Conservation (phyloP, 2,329 filamentous ascomycete genomes). For the Claviceps capensis region DNA sequence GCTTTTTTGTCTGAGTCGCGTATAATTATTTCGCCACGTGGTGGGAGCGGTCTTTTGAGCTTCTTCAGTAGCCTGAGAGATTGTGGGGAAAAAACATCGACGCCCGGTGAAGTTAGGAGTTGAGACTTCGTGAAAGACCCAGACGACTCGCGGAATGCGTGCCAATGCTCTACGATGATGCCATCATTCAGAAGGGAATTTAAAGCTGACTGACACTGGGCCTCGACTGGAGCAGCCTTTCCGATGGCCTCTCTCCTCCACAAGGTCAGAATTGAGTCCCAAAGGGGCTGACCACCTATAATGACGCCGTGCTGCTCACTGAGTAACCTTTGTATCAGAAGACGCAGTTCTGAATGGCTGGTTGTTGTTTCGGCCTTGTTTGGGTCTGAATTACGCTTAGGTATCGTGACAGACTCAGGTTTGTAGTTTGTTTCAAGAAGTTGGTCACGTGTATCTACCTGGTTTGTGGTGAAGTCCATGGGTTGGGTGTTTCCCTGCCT, state of each 20-base stretch:
- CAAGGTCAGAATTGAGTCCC: conserved; percentile 30
- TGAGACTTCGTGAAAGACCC: conserved; percentile 31
- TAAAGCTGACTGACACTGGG: conserved; percentile 24
- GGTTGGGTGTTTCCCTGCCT: neutral
- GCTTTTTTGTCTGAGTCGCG: neutral
- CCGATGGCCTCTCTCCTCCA: conserved; percentile 29
- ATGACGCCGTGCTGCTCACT: conserved; percentile 30
- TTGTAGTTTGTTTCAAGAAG: neutral
- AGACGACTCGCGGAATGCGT: conserved; percentile 27
- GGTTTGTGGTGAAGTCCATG: neutral
- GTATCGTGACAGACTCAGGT: neutral
- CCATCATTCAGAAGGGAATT: conserved; percentile 24
- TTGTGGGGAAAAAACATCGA: conserved; percentile 28
- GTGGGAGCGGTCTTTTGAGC: conserved; percentile 28
- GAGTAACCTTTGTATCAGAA: conserved; percentile 17
- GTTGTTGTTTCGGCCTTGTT: neutral
- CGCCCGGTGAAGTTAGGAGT: conserved; percentile 27
- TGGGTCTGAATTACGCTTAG: neutral
- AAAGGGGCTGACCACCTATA: conserved; percentile 35
- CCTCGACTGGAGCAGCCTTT: conserved; percentile 26
- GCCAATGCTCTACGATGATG: conserved; percentile 25
- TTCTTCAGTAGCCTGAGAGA: conserved; percentile 30
- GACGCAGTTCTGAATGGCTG: neutral
- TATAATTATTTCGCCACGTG: neutral
- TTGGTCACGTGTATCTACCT: neutral